A percentile compares a stretch with the other conserved stretches of the same genome.
Conservation (phyloP, 208 protist genomes). For the Wallacemonas sp. region DNA sequence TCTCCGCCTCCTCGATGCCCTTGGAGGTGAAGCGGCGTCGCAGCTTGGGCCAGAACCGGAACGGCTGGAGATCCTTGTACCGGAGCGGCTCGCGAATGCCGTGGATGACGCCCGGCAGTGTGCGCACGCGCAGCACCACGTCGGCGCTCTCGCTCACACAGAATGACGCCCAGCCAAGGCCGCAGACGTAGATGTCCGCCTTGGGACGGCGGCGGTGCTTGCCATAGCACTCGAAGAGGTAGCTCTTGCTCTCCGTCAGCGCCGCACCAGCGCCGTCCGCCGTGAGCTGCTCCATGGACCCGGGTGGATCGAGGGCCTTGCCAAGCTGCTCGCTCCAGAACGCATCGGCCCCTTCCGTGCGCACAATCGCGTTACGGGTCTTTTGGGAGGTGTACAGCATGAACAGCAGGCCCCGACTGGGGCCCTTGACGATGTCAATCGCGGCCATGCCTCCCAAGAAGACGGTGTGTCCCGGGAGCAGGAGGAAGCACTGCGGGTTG, state of each 20-base stretch:
- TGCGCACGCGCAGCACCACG: conserved; percentile 91
- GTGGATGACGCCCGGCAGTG: conserved; percentile 87
- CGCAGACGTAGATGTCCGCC: conserved; percentile 90
- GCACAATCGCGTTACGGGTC: conserved; percentile 73
- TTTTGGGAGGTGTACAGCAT: conserved; percentile 91
- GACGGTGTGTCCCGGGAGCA: conserved; percentile 84
- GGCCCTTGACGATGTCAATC: conserved; percentile 84
- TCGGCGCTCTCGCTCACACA: conserved; percentile 79
- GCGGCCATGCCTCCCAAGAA: conserved; percentile 82
- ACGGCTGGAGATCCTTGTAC: conserved; percentile 84
- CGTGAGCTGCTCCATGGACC: conserved; percentile 76
- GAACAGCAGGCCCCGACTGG: conserved; percentile 73
- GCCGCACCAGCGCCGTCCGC: conserved; percentile 26
- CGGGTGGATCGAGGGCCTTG: conserved; percentile 73
- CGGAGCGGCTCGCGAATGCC: conserved; percentile 86
- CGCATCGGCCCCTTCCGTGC: conserved; percentile 65
- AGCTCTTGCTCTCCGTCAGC: conserved; percentile 70
- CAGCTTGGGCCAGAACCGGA: conserved; percentile 76
- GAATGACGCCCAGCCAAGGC: conserved; percentile 86
- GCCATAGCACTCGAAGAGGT: conserved; percentile 90
- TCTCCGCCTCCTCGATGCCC: conserved; percentile 43
- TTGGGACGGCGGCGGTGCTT: conserved; percentile 77
- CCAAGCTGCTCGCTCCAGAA: conserved; percentile 89
- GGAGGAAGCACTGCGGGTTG: conserved; percentile 85
- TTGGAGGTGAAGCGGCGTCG: conserved; percentile 67